Evolutionary conservation across 2,329 filamentous ascomycete species (phyloP), one percentile per base, ranked within the genome.

Genomic region (Colletotrichum sp.): DNA sequence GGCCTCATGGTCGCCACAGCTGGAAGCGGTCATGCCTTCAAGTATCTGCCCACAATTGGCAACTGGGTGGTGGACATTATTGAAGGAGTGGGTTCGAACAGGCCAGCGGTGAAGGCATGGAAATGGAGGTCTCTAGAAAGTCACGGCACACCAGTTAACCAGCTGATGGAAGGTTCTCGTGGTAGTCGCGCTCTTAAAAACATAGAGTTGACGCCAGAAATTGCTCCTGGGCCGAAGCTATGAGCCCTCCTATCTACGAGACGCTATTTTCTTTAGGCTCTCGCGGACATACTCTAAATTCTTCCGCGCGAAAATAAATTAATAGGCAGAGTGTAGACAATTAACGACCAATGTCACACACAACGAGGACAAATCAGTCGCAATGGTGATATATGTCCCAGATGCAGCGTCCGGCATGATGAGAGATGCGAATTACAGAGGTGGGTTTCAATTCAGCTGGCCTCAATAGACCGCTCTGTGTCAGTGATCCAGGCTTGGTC

Each of bases 21-120:
- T 1, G 91, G 91, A 0, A 88, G 86, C 58, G 91, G 91, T 0
- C 90, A 92, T 80, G 90, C 84, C 0, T 92, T 91, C 80, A 92
- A 92, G 76, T 92, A 90, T 74, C 78, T 91, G 64, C 90, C 90
- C 0, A 87, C 88, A 7, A 86, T 92, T 75, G 90, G 90, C 2
- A 86, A 87, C 43, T 85, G 83, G 73, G 87, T 91, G 16, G 83
- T 88, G 2, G 86, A 90, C 75, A 85, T 86, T 27, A 79, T 91
- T 11, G 82, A 86, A 74, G 83, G 85, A 4, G 75, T 68, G 24
- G 77, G 78, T 4, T 68, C 80, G 7, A 78, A 84, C 59, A 78
- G 76, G 63, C 77, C 80, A 13, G 67, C 79, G 8, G 34, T 75
- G 15, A 47, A 72, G 43, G 65, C 47, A 5, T 79, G 78, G 78